Evolutionary conservation across 2,329 filamentous ascomycete species (phyloP).

Genomic region (Colletotrichum eleusines): DNA sequence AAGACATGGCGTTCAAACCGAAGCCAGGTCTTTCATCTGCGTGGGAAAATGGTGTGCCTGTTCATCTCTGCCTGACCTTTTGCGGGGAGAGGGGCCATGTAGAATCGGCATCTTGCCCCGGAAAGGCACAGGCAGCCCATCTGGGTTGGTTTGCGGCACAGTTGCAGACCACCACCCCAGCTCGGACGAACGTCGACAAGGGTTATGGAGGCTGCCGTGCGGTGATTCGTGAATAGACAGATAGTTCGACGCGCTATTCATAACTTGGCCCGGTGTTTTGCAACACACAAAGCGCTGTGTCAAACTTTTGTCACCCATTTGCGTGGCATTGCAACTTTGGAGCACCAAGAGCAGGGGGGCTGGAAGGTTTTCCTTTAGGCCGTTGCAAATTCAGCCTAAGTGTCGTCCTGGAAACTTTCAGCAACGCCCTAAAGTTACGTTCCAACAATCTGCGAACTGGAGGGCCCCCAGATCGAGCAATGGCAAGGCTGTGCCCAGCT

Average conservation of each 20-base stretch:
- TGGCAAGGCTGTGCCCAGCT: not conserved
- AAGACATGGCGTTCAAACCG: not conserved
- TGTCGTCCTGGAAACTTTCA: not conserved
- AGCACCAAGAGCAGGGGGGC: not conserved
- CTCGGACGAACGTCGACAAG: conserved; percentile 20
- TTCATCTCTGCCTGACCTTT: conserved; percentile 21
- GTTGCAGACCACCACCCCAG: conserved; percentile 18
- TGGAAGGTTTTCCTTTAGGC: not conserved
- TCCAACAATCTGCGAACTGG: too few species aligned
- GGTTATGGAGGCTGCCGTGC: not conserved
- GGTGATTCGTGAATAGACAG: conserved; percentile 25
- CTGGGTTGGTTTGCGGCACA: conserved; percentile 27
- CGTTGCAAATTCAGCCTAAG: not conserved
- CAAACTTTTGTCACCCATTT: conserved; percentile 27
- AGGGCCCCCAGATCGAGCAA: not conserved
- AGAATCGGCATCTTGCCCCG: conserved; percentile 13
- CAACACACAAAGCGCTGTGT: conserved; percentile 7
- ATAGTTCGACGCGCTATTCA: conserved; percentile 2
- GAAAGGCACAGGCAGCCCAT: conserved; percentile 21
- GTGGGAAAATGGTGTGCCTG: conserved; percentile 10
- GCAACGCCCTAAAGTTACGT: conserved; percentile 1
- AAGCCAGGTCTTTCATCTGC: conserved; percentile 15
- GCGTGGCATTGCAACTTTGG: conserved; percentile 6
- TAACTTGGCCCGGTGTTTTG: conserved; percentile 7
- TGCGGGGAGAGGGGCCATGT: conserved; percentile 20